Conservation (phyloP, 768 basidiomycete species). For the Chlorophyllum brunneum region DNA sequence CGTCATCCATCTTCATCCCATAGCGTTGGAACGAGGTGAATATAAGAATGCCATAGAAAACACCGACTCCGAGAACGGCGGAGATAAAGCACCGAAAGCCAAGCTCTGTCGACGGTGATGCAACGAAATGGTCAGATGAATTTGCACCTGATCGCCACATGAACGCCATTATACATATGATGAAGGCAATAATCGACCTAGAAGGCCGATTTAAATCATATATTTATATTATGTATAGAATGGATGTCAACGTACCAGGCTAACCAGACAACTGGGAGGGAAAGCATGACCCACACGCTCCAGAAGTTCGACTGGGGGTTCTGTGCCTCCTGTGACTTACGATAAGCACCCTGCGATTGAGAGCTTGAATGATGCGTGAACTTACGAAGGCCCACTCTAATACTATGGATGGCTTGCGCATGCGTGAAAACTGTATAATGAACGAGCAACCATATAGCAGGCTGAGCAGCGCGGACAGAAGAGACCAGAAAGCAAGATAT, state of each 20-base stretch:
- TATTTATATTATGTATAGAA: neutral
- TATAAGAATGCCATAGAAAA: constrained; percentile 41
- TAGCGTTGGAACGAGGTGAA: constrained; percentile 42
- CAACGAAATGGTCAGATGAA: neutral
- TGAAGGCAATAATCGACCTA: constrained; percentile 58
- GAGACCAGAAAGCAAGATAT: constrained; percentile 49
- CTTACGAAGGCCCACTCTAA: constrained; percentile 55
- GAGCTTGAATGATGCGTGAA: neutral
- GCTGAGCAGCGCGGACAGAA: constrained; percentile 56
- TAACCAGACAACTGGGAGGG: constrained; percentile 59
- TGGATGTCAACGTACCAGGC: constrained; percentile 42
- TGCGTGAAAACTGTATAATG: constrained; percentile 58
- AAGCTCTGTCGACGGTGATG: neutral
- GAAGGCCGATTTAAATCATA: neutral
- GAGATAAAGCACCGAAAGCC: constrained; percentile 35
- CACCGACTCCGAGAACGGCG: constrained; percentile 35
- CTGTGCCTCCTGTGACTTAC: constrained; percentile 45
- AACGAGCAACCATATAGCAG: constrained; percentile 59
- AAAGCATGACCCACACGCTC: constrained; percentile 67
- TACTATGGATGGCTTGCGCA: constrained; percentile 58
- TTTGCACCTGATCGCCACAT: constrained; percentile 57
- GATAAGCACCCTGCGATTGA: neutral
- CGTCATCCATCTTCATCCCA: constrained; percentile 22
- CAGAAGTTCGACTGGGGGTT: constrained; percentile 28
- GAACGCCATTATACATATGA: constrained; percentile 51